Base-by-base conservation (phyloP, 768 basidiomycete species). In the Trametes maxima region DNA sequence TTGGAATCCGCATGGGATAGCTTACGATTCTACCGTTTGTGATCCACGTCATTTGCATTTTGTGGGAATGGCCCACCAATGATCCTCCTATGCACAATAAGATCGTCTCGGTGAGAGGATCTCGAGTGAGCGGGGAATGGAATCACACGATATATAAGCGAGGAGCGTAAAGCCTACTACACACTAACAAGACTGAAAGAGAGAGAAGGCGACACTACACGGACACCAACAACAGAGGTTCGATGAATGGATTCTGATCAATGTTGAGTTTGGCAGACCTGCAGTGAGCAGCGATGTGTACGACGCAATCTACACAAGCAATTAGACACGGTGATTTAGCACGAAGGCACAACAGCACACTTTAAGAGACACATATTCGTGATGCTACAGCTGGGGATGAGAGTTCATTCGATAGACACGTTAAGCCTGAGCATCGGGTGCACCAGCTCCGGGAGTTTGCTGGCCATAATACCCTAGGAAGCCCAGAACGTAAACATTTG, bases 391-490 rank as follows among this genome's bases (percentile, higher is more conserved):
- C 50, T 56, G 55, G 25, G 28, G 54, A n/a, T 22, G 57, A 59
- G 25, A 54, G 51, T 54, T 35, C 49, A 54, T 40, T 65, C 54
- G 37, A 62, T 57, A 57, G 19, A 48, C 42, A 60, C 40, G 49
- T 72, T 60, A 69, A 62, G 67, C 69, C 51, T 74, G 76, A 59
- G 75, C 74, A 68, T 89, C 88, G 58, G 80, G 80, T 57, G 79
- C 74, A 65, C 82, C 79, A 57, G 85, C 87, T 71, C 87, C 80
- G 60, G 82, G 73, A 43, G 75, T 80, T 75, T 89, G 89, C 74
- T 92, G 92, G 53, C 85, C 84, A 67, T 94, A 94, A 70, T 94
- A 94, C 65, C 90, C 92, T 93, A 54, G 1, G 42, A 25, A 19
- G 4, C 42, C 57, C 28, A 11, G 17, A 51, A 60, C 28, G 16